Conservation (phyloP, 148 eudicot genomes). For the Rhododendron henanense region DNA sequence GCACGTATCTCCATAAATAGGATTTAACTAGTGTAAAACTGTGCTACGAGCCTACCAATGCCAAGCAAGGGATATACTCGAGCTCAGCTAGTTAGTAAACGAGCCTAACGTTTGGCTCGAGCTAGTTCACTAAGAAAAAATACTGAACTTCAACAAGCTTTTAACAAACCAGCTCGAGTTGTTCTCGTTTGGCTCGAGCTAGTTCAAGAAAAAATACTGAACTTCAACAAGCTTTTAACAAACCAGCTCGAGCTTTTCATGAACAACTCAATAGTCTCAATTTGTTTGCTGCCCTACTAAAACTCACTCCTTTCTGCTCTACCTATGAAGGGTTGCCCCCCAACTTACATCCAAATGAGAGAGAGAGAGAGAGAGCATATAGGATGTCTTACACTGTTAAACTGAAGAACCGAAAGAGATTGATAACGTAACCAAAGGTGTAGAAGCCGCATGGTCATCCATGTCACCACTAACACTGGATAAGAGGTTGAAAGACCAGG, state of each 20-base stretch:
- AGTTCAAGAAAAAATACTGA: not conserved
- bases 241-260: not conserved
- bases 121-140: not conserved
- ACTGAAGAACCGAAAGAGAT: slow-evolving; percentile 76
- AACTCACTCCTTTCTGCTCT: not conserved
- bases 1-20: not conserved
- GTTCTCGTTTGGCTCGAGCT: not conserved
- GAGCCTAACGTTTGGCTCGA: not conserved
- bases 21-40: not conserved
- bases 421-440: slow-evolving; percentile 96
- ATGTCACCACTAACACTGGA: slow-evolving; percentile 48
- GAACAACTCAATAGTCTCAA: not conserved
- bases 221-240: not conserved
- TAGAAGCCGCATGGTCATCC: slow-evolving; percentile 68
- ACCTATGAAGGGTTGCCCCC: not conserved
- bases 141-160: not conserved
- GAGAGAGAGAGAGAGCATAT: not conserved
- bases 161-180: not conserved
- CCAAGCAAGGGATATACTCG: not conserved
- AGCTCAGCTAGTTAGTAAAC: not conserved
- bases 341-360: not conserved
- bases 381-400: slow-evolving; percentile 53
- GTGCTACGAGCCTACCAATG: not conserved
- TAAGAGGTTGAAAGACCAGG: slow-evolving; percentile 66
- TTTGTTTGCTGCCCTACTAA: not conserved